These are phyloP conservation scores for Termitomyces sp. DNA, from an alignment of 768 basidiomycete genomes.

Conservation along the genomic window DNA sequence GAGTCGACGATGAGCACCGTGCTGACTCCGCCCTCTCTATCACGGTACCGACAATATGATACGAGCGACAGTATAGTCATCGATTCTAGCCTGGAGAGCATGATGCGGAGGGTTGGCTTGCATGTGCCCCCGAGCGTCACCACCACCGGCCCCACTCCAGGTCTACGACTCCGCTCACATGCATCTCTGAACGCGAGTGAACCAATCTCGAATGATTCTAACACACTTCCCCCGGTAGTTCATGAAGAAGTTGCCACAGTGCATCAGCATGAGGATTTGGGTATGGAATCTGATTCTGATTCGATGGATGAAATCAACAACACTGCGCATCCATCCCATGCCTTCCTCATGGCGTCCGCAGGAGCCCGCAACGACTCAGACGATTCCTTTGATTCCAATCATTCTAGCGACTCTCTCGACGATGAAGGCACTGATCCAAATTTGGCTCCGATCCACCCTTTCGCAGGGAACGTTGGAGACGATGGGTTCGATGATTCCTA, in stretches of 20 bases:
- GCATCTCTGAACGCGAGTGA: constrained; percentile 2
- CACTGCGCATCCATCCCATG: constrained; percentile 61
- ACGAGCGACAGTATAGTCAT: constrained; percentile 40
- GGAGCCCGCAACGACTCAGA: constrained; percentile 30
- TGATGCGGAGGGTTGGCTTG: constrained; percentile 60
- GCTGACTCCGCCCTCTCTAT: constrained; percentile 65
- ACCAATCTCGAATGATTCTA: not conserved
- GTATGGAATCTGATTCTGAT: constrained; percentile 54
- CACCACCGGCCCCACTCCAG: constrained; percentile 12
- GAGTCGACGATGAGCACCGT: constrained; percentile 68
- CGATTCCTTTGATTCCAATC: constrained; percentile 47
- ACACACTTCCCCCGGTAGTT: constrained; percentile 1
- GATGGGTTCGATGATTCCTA: constrained; percentile 44
- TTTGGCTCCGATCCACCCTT: constrained; percentile 52
- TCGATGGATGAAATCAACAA: constrained; percentile 53
- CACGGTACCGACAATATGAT: constrained; percentile 51
- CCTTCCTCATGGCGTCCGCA: constrained; percentile 58
- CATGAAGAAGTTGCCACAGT: constrained; percentile 6
- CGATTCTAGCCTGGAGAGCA: constrained; percentile 60
- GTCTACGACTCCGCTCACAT: constrained; percentile 27
- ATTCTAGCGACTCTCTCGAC: constrained; percentile 51
- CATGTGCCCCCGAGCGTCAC: constrained; percentile 26
- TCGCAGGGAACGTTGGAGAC: constrained; percentile 40
- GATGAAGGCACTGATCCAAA: constrained; percentile 36
- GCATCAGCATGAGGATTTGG: constrained; percentile 20